Percentiles rank a stretch among this genome's conserved stretches.
These are phyloP conservation scores for Tephrocybe sp. DNA, from an alignment of 768 basidiomycete genomes.

Conservation along the genomic window DNA sequence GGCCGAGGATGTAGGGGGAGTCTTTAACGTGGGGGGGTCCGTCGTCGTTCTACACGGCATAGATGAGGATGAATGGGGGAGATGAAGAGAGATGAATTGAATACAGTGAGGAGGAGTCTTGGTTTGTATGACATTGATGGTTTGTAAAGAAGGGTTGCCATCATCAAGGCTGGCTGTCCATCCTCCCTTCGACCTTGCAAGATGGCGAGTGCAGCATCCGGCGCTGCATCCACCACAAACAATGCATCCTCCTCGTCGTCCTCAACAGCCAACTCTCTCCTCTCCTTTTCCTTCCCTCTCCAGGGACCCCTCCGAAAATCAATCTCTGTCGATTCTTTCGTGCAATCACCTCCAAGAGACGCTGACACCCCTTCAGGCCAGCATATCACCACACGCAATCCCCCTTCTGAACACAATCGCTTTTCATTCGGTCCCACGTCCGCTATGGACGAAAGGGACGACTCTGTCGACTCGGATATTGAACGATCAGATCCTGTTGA, in stretches of 20 bases:
- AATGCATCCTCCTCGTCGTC: too few species aligned
- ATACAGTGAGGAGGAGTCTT: constrained; percentile 41
- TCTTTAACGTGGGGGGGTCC: constrained; percentile 66
- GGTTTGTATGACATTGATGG: constrained; percentile 23
- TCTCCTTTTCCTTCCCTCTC: constrained; percentile 30
- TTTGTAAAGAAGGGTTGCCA: background rate
- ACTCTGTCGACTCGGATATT: constrained; percentile 49
- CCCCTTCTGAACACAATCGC: constrained; percentile 17
- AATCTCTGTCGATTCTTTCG: constrained; percentile 75
- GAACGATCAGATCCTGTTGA: constrained; percentile 50
- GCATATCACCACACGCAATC: constrained; percentile 24
- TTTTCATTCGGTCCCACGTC: constrained; percentile 42
- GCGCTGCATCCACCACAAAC: too few species aligned
- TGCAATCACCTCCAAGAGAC: constrained; percentile 41
- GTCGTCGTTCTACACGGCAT: constrained; percentile 68
- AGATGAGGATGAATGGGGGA: too few species aligned
- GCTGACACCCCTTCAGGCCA: too few species aligned
- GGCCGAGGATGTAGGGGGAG: constrained; percentile 73
- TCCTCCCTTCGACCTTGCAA: too few species aligned
- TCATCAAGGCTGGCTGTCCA: too few species aligned
- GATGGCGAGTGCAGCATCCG: too few species aligned
- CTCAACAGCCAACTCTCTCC: too few species aligned
- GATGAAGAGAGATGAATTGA: constrained; percentile 1
- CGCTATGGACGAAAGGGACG: constrained; percentile 40
- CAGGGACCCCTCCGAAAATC: constrained; percentile 66